Conservation (phyloP, 306 rosid species). For the Lathyrus tuberosus region DNA sequence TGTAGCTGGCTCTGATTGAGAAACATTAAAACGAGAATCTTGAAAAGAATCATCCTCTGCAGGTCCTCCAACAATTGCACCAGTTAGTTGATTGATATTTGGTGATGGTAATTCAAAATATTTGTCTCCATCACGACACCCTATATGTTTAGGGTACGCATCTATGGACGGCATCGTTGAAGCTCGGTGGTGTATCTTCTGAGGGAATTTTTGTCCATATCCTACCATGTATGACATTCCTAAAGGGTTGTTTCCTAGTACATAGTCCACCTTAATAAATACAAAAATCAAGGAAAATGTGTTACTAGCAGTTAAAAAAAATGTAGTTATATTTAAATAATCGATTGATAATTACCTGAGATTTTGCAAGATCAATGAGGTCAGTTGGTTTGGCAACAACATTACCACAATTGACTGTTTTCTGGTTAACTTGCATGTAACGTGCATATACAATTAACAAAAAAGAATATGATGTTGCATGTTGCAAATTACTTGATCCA, state of each 20-base stretch:
- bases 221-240: conserved; percentile 73
- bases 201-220: conserved; percentile 46
- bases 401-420: conserved; percentile 30
- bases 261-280: conserved; percentile 43
- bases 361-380: conserved; percentile 41
- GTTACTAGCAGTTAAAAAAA: too few relatives aligned
- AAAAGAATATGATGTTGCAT: conserved; percentile 45
- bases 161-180: conserved; percentile 45
- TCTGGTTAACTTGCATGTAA: conserved; percentile 13
- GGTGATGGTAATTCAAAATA: conserved; percentile 28
- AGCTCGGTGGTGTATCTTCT: conserved; percentile 55
- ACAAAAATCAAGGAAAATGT: neutral
- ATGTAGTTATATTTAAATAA: too few relatives aligned
- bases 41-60: conserved; percentile 42
- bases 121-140: conserved; percentile 42
- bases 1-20: conserved; percentile 56
- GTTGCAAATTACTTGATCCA: conserved; percentile 50
- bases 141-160: conserved; percentile 20
- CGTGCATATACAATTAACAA: conserved; percentile 52
- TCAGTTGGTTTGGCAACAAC: conserved; percentile 10
- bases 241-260: conserved; percentile 58
- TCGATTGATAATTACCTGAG: conserved; percentile 32
- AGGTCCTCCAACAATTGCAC: conserved; percentile 69
- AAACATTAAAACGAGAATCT: conserved; percentile 48
- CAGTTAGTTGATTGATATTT: conserved; percentile 42